Conservation (phyloP, 495 filamentous ascomycete genomes). For the Parathielavia hyrcaniae region DNA sequence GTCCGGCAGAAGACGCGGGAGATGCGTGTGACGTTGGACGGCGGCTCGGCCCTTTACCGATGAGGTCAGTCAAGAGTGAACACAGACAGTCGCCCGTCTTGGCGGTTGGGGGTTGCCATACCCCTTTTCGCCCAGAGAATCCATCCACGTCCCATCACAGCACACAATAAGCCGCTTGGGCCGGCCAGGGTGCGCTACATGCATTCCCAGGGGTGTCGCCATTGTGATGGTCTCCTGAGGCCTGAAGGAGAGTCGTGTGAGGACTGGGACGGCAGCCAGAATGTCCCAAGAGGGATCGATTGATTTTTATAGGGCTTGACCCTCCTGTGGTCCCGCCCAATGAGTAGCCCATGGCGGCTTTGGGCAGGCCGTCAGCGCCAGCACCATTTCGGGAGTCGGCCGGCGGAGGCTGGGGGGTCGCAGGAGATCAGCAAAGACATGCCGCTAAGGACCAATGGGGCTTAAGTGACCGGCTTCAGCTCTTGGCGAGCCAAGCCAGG, state of each 20-base stretch:
- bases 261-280: background rate
- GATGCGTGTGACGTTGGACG: constrained; percentile 44
- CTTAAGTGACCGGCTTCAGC: constrained; percentile 6
- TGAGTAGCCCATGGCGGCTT: constrained; percentile 4
- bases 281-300: background rate
- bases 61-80: background rate
- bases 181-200: background rate
- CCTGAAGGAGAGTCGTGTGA: background rate
- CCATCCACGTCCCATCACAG: constrained; percentile 38
- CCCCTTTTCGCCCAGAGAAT: constrained; percentile 31
- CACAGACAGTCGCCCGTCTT: background rate
- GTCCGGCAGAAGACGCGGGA: constrained; percentile 32
- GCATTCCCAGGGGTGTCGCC: constrained; percentile 11
- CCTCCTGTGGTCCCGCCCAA: background rate
- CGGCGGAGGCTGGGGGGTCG: background rate
- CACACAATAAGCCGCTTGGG: constrained; percentile 33
- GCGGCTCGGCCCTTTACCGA: constrained; percentile 25
- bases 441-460: constrained; percentile 5
- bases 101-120: constrained; percentile 6
- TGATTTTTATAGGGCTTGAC: background rate
- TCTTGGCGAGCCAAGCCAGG: constrained; percentile 7
- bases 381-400: background rate
- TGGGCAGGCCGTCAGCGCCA: constrained; percentile 9
- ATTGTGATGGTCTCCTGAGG: background rate
- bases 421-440: background rate